Base-by-base conservation (phyloP, 352 stramenopile species). In the Globisporangium paroecandrum region DNA sequence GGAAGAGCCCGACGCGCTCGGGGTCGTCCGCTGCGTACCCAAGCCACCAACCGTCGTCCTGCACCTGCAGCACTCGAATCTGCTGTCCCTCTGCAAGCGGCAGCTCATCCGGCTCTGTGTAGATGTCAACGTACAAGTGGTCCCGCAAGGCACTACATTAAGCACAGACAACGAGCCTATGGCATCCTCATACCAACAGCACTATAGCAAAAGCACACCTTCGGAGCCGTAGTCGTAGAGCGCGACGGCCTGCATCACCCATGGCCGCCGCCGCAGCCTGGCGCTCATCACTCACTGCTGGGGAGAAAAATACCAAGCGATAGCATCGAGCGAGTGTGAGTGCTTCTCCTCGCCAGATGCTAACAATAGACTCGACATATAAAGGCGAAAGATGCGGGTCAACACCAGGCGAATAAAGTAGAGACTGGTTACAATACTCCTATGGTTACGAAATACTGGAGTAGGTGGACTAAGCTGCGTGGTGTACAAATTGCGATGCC, bases 151-250 rank as follows among this genome's bases (percentile, higher is more conserved):
- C 36, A 18, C 10, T 43, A 5, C 10, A 15, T 20, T 46, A 20
- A 46, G 38, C 10, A 46, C 38, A 46, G 9, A 43, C 36, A 0
- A 43, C 36, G 12, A 43, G 12, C 12, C 36, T 18, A 46, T 7
- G 38, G 13, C 38, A 20, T 46, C 38, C 6, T 20, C 38, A 46
- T 46, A 7, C 13, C 12, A 46, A 4, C 38, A 46, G 38, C 38
- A 46, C 36, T 18, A 15, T 20, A 46, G 18, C 38, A 5, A 3
- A 22, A 13, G 24, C 25, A 22, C 36, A 63, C 82, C 76, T 75
- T 91, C 83, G 18, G 79, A 79, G n/a, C 86, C 73, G 68, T 89
- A 86, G 76, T 83, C 81, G 53, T 81, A 90, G 49, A 89, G 75
- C 53, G 80, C 82, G 12, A 80, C 66, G 27, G 78, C 82, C 59